These are phyloP conservation scores for Colletotrichum gigasporum DNA, from an alignment of 2,329 filamentous ascomycete species.

Conservation along the genomic window DNA sequence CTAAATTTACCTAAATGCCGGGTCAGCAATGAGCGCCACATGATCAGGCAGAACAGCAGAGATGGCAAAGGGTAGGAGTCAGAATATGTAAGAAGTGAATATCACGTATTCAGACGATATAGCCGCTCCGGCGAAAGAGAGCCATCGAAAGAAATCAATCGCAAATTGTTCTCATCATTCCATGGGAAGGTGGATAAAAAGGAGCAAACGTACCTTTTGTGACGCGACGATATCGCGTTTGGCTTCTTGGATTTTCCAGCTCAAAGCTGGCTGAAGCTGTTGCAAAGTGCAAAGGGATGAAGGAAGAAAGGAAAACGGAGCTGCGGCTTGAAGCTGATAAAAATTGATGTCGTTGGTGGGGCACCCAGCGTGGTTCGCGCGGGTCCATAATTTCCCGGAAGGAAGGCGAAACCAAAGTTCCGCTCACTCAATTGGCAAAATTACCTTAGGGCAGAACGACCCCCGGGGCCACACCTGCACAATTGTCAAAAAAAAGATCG, in stretches of 20 bases:
- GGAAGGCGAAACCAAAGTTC: constrained; percentile 16
- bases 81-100: constrained; percentile 99
- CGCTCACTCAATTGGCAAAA: neutral
- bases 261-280: constrained; percentile 11
- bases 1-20: constrained; percentile 4
- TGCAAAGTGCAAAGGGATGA: neutral
- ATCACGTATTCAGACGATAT: constrained; percentile 83
- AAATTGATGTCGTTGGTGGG: constrained; percentile 22
- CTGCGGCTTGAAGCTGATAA: constrained; percentile 9
- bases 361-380: neutral
- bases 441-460: constrained; percentile 10
- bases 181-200: constrained; percentile 33
- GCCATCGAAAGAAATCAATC: constrained; percentile 90
- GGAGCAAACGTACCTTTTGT: constrained; percentile 36
- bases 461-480: neutral
- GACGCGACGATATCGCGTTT: neutral
- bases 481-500: constrained; percentile 20
- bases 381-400: neutral
- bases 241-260: neutral
- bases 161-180: constrained; percentile 98
- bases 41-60: neutral
- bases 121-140: constrained; percentile 88
- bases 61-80: constrained; percentile 55
- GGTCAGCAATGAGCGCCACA: neutral
- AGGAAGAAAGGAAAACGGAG: neutral